Evolutionary conservation across 495 filamentous ascomycete genomes (phyloP), one percentile per base, ranked within the genome.

Genomic region (Hyaloscypha finlandica): DNA sequence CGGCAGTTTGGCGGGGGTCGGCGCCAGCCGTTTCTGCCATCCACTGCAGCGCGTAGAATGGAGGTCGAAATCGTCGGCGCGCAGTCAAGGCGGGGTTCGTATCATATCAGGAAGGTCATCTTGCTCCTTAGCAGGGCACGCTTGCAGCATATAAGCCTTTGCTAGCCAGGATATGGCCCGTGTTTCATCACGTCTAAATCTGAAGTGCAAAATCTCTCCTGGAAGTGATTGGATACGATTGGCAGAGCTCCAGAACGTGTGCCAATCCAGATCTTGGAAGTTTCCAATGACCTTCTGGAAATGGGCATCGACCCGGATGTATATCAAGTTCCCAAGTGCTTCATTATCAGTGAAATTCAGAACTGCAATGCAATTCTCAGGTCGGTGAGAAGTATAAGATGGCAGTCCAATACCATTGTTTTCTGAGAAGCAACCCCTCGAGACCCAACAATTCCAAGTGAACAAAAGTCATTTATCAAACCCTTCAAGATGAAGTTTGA

Each of bases 401-500:
- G 19, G 53, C 30, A 59, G 5, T 59, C 11, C 19, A 59, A 4
- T 20, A 19, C 6, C 32, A 14, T 20, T 20, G 16, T 37, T 59
- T 59, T 12, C 56, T 1, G 1, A 59, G 30, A 29, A 20, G 42
- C 42, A 48, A 19, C 42, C 30, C 32, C 19, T 29, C 12, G 32
- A 59, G n/a, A 16, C 22, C 25, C 30, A 12, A 1, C 8, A 59
- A 14, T 63, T n/a, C 3, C 14, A 53, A 52, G 16, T 53, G 12
- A 19, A 52, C 9, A 6, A 25, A 51, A 52, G 20, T 30, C 19
- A 31, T 3, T 6, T 16, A 4, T 53, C 25, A 30, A 31, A n/a
- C 11, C 25, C 60, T 52, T 51, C 42, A 67, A 31, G 22, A 66
- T 66, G 64, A 66, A 66, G 56, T 53, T 66, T 32, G 19, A 33